Evolutionary conservation across 2,329 filamentous ascomycete genomes (phyloP), one percentile per base, ranked within the genome.

Genomic region (Exophiala xenobiotica): DNA sequence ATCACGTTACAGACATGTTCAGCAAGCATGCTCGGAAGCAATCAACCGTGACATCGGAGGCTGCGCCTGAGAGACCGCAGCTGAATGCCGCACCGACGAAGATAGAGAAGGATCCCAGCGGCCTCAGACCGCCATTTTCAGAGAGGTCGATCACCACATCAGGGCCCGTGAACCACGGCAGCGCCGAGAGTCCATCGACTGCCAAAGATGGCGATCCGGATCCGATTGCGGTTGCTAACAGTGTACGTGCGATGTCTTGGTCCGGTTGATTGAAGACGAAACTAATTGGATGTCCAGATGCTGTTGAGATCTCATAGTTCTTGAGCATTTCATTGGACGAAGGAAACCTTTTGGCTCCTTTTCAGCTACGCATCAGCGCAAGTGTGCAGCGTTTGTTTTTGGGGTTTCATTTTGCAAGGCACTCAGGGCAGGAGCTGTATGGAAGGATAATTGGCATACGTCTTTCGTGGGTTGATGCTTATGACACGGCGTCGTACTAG

Each of bases 101-200:
- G 33, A 20, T 18, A 2, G 12, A 20, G 33, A 39, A 40, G 40
- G 44, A 38, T 26, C 27, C 53, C 6, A 45, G 45, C n/a, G 19
- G 39, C 14, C 24, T 50, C 18, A 52, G 83, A 51, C 83, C 83
- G 31, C 67, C 70, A n/a, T 64, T 83, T 55, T 74, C 87, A 60
- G 72, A 77, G 43, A 78, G 88, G 54, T 80, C 88, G 12, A 81
- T 85, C 61, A 90, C 87, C n/a, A 84, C 83, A 50, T 78, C 80
- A 38, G 86, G 85, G 42, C 76, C 79, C 8, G 70, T 83, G 50
- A 74, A 70, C 41, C 71, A 71, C 41, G 76, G 78, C 14, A 81
- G 76, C 56, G 68, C 79, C 49, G 82, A 83, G 46, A 88, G 83
- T 67, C 85, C 86, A 20, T 75, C 78, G 23, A 71, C 86, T 46